Base-by-base conservation (phyloP, 768 basidiomycete species). In the Leccinum ochraceum region DNA sequence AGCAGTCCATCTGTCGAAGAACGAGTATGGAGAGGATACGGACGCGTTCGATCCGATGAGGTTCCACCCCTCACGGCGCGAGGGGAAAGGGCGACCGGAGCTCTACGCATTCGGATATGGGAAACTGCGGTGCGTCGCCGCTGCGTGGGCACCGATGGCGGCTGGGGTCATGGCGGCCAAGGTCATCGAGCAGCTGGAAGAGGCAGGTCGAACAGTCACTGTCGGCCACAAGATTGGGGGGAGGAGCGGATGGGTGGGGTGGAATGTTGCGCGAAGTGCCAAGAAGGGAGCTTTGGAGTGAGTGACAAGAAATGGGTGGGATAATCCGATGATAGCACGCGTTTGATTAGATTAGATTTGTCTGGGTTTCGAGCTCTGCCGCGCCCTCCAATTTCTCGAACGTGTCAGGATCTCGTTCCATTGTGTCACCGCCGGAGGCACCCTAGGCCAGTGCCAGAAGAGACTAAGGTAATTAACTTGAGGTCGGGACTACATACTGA, bases 61-160 rank as follows among this genome's bases (percentile, higher is more conserved):
- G 6, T 73, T 72, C 24, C 74, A 83, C 17, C 74, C 70, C n/a
- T 58, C 60, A 14, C 64, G 69, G 10, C 48, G 42, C 16, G 51
- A 67, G 65, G 44, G 44, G 5, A 46, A 10, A 46, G 11, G 42
- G 9, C 59, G 70, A 64, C 61, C 72, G 1, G 71, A 32, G 59
- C 67, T 65, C 34, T 71, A 74, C 13, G 74, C 83, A 0, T 88
- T 88, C 63, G 86, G 86, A 2, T 68, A 75, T 53, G 85, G 28
- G 4, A 54, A 37, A 6, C 11, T 73, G 67, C 72, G 11, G 63
- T 86, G 55, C 53, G 68, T 82, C 1, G 86, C 84, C 0, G 69
- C 71, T 6, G 68, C 68, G 0, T 86, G 85, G 84, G 86, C 86
- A 2, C 86, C 86, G 0, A 76, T 81, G 67, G 84, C 84, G 0